Evolutionary conservation across 2,329 filamentous ascomycete species (phyloP).

Genomic region (Aspergillus arachidicola): DNA sequence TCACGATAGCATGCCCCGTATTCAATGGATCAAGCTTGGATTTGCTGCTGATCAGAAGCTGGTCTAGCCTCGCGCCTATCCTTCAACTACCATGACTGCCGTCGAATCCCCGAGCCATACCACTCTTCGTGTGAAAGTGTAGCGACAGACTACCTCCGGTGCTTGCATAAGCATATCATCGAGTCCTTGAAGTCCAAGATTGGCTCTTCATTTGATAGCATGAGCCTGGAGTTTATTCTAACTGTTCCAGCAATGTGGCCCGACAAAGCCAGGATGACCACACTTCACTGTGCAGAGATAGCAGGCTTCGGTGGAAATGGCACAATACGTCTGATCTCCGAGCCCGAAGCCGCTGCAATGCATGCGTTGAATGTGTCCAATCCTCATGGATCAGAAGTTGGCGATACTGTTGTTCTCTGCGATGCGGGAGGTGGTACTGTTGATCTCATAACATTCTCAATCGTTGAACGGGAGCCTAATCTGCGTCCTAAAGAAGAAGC

Average conservation of each 20-base stretch:
- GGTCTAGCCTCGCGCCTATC: slow-evolving; percentile 12
- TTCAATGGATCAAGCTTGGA: slow-evolving; percentile 28
- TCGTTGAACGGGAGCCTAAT: slow-evolving; percentile 25
- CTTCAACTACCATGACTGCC: slow-evolving; percentile 11
- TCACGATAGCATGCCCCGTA: slow-evolving; percentile 16
- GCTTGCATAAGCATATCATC: slow-evolving; percentile 16
- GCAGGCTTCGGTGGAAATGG: slow-evolving; percentile 15
- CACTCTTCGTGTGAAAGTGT: slow-evolving; percentile 11
- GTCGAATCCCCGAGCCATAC: slow-evolving; percentile 12
- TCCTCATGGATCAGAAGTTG: slow-evolving; percentile 16
- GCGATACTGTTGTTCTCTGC: slow-evolving; percentile 30
- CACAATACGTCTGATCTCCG: slow-evolving; percentile 20
- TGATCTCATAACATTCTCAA: slow-evolving; percentile 34
- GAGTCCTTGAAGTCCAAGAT: slow-evolving; percentile 10
- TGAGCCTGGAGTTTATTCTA: slow-evolving; percentile 22
- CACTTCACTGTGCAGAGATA: slow-evolving; percentile 16
- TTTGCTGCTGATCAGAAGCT: slow-evolving; percentile 18
- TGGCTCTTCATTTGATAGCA: not conserved
- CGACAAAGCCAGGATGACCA: slow-evolving; percentile 26
- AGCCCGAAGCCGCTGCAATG: slow-evolving; percentile 29
- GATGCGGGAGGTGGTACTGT: slow-evolving; percentile 32
- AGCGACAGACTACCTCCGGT: slow-evolving; percentile 19
- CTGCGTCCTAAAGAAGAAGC: slow-evolving; percentile 28
- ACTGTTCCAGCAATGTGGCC: slow-evolving; percentile 36
- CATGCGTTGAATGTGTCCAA: slow-evolving; percentile 14